Percentiles rank a stretch among this genome's conserved stretches.
Conservation (phyloP, 2,329 filamentous ascomycete species). For the Stemphylium beticola region DNA sequence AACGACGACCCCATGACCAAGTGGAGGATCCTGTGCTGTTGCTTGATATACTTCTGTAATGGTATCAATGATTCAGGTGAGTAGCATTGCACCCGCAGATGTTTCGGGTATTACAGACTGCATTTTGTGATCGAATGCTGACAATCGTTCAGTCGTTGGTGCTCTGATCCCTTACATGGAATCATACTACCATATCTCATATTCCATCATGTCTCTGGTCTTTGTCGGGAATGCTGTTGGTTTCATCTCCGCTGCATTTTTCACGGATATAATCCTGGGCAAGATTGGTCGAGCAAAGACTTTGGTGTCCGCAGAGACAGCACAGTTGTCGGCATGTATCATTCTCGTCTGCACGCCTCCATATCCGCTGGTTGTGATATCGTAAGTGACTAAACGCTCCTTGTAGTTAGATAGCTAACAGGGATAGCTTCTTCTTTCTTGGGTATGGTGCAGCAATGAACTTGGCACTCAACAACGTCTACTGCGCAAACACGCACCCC, state of each 20-base stretch:
- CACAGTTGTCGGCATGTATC: slow-evolving; percentile 67
- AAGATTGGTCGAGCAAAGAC: slow-evolving; percentile 70
- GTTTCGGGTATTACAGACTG: neutral
- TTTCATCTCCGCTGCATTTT: slow-evolving; percentile 74
- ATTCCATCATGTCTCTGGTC: slow-evolving; percentile 79
- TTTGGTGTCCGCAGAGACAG: slow-evolving; percentile 63
- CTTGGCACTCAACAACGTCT: slow-evolving; percentile 63
- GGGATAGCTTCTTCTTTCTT: slow-evolving; percentile 68
- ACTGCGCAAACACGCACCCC: slow-evolving; percentile 60
- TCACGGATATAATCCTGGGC: slow-evolving; percentile 68
- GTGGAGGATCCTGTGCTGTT: slow-evolving; percentile 69
- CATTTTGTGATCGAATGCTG: slow-evolving; percentile 3
- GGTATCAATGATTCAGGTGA: slow-evolving; percentile 73
- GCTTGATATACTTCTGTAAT: slow-evolving; percentile 70
- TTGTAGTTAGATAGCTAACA: slow-evolving; percentile 13
- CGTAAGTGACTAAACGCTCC: slow-evolving; percentile 34
- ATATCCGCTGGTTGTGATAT: slow-evolving; percentile 68
- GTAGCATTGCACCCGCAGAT: neutral
- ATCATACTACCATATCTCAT: slow-evolving; percentile 74
- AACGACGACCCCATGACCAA: slow-evolving; percentile 69
- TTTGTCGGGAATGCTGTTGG: slow-evolving; percentile 80
- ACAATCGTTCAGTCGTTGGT: slow-evolving; percentile 61
- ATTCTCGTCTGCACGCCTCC: slow-evolving; percentile 72
- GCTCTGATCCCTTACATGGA: slow-evolving; percentile 84
- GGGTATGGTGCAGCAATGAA: slow-evolving; percentile 60